Conservation (phyloP, 2,329 filamentous ascomycete species). For the Aspergillus transmontanensis region DNA sequence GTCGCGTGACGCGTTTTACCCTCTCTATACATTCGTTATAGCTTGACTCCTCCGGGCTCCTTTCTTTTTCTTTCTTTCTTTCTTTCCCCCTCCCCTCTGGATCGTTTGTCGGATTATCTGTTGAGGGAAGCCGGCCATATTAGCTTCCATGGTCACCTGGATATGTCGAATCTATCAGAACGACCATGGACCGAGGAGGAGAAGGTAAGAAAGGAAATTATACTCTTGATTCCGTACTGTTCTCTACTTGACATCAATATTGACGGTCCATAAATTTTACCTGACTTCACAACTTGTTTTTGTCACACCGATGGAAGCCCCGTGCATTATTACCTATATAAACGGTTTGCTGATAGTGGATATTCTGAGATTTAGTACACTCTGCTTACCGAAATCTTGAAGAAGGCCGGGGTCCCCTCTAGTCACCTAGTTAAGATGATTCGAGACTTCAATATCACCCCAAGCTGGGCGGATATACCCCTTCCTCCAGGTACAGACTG, state of each 20-base stretch:
- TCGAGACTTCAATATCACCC: constrained; percentile 38
- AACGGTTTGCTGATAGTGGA: constrained; percentile 5
- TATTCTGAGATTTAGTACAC: constrained; percentile 34
- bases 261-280: background rate
- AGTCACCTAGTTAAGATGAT: constrained; percentile 42
- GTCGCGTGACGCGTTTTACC: constrained; percentile 20
- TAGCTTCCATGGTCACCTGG: constrained; percentile 40
- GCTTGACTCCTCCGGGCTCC: constrained; percentile 11
- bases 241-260: background rate
- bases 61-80: background rate
- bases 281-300: background rate
- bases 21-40: constrained; percentile 13
- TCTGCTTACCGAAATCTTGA: constrained; percentile 47
- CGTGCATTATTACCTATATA: background rate
- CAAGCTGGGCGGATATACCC: constrained; percentile 45
- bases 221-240: background rate
- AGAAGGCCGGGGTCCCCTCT: constrained; percentile 41
- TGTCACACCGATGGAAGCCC: background rate
- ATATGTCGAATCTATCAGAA: constrained; percentile 48
- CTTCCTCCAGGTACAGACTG: constrained; percentile 44
- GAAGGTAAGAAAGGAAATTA: constrained; percentile 39
- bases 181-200: constrained; percentile 49
- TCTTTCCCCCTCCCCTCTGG: background rate
- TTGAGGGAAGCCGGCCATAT: constrained; percentile 16
- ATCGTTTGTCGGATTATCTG: constrained; percentile 10